Conservation (phyloP, 805 yeast genomes). For the Starmerella floris region DNA sequence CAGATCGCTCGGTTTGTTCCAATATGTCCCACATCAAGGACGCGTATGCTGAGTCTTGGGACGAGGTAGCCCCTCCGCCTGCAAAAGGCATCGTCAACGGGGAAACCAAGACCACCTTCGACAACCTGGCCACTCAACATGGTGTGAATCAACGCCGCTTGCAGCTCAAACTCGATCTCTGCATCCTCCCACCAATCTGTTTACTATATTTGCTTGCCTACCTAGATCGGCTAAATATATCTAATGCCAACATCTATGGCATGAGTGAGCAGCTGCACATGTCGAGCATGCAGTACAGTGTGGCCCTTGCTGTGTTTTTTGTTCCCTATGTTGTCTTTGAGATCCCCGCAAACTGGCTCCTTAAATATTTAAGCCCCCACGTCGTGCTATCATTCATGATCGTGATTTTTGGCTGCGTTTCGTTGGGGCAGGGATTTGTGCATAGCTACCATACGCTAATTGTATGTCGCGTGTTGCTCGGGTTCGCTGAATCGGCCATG, state of each 20-base stretch:
- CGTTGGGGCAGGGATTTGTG: constrained; percentile 53
- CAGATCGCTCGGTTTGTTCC: no score
- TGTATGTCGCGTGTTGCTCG: constrained; percentile 52
- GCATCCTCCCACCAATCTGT: constrained; percentile 67
- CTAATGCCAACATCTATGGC: constrained; percentile 67
- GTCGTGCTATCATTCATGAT: constrained; percentile 48
- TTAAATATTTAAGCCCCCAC: constrained; percentile 50
- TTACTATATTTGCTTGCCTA: constrained; percentile 61
- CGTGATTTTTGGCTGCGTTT: constrained; percentile 45
- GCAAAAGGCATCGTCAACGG: background rate
- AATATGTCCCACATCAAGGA: no score
- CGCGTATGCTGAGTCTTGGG: background rate
- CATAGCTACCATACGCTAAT: constrained; percentile 44
- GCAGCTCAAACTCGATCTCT: constrained; percentile 51
- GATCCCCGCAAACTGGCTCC: constrained; percentile 48
- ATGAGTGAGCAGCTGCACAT: constrained; percentile 43
- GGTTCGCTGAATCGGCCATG: constrained; percentile 56
- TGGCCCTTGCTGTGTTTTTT: constrained; percentile 55
- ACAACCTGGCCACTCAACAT: constrained; percentile 9
- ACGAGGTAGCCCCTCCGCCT: background rate
- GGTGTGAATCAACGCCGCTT: constrained; percentile 44
- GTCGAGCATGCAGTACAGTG: constrained; percentile 46
- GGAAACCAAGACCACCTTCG: background rate
- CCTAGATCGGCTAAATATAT: constrained; percentile 68
- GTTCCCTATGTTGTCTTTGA: constrained; percentile 56